Percentiles rank a stretch among this genome's conserved stretches.
Evolutionary conservation across 768 basidiomycete genomes (phyloP).

Genomic region (Mycena galopus): DNA sequence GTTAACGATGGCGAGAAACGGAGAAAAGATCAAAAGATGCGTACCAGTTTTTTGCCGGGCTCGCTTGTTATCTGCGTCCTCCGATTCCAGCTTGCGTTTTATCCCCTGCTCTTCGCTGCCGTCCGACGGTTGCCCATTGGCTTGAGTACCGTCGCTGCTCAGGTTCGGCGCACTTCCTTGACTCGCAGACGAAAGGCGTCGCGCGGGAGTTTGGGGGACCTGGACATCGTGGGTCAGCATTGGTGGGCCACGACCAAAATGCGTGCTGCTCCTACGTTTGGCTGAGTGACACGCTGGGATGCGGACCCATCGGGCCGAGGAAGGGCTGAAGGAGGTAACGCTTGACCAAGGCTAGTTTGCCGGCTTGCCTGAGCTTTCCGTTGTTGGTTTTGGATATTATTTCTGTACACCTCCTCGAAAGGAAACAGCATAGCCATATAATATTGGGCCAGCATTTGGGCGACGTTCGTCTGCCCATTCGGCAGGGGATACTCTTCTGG

Average conservation of each 20-base stretch:
- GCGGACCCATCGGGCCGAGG: constrained; percentile 28
- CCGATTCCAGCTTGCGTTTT: constrained; percentile 80
- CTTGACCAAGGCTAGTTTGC: constrained; percentile 37
- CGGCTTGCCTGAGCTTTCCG: constrained; percentile 59
- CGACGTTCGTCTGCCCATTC: constrained; percentile 62
- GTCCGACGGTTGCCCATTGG: constrained; percentile 45
- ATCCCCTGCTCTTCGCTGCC: constrained; percentile 69
- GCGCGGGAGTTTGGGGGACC: constrained; percentile 47
- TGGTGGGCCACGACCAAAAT: neutral
- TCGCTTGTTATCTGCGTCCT: constrained; percentile 77
- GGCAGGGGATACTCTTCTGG: constrained; percentile 66
- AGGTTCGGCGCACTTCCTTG: constrained; percentile 39
- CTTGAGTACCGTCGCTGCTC: constrained; percentile 21
- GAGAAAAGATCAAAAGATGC: constrained; percentile 41
- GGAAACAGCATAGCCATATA: constrained; percentile 75
- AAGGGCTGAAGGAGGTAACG: constrained; percentile 37
- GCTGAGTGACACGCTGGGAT: constrained; percentile 24
- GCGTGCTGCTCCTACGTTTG: constrained; percentile 24
- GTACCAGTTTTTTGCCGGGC: constrained; percentile 80
- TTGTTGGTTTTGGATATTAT: constrained; percentile 71
- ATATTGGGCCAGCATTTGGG: constrained; percentile 65
- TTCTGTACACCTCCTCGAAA: constrained; percentile 80
- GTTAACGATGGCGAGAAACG: constrained; percentile 32
- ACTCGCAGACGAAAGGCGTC: constrained; percentile 39
- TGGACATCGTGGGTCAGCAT: constrained; percentile 17